Evolutionary conservation across 1,139 yeast genomes (phyloP), one percentile per base, ranked within the genome.

Genomic region (Wickerhamomyces sp.): DNA sequence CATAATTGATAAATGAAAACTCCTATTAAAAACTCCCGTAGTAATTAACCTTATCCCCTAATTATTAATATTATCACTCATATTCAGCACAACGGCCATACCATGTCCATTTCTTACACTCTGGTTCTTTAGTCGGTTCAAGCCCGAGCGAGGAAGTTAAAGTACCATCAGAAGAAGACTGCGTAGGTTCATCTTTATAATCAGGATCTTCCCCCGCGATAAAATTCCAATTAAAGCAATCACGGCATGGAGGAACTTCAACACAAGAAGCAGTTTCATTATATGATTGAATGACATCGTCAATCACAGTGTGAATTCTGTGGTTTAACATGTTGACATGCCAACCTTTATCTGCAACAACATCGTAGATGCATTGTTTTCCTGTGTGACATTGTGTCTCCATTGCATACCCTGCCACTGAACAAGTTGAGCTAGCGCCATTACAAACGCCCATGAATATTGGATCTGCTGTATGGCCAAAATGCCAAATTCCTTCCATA

Each of bases 401-500:
- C 97, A 92, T 83, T 10, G 98, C 98, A 61, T 89, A 92, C 0
- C 98, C 98, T 0, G 87, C 97, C 13, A 87, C 74, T 52, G 92
- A 82, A 61, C 99, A 92, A 4, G 92, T 64, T 1, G 95, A 84
- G 8, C 94, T 81, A 1, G 95, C 95, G 5, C 99, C 99, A 56
- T 87, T 89, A 60, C 98, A 92, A 7, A 88, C 90, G 0, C 99
- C 99, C 95, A 90, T 85, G 55, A 72, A 92, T 6, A 92, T 86
- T 1, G 99, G 99, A 59, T 92, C 99, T 0, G 96, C 98, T 1
- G 95, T 92, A 59, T 92, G 92, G 7, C 98, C 98, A 58, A 92
- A 67, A 58, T 94, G 97, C 95, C 96, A 92, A 16, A 94, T 76
- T 49, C 88, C 83, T 54, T 90, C 97, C 61, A 76, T 67, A 55